These are phyloP conservation scores for Scheffersomyces titani DNA, from an alignment of 1,139 yeast genomes.

Conservation along the genomic window DNA sequence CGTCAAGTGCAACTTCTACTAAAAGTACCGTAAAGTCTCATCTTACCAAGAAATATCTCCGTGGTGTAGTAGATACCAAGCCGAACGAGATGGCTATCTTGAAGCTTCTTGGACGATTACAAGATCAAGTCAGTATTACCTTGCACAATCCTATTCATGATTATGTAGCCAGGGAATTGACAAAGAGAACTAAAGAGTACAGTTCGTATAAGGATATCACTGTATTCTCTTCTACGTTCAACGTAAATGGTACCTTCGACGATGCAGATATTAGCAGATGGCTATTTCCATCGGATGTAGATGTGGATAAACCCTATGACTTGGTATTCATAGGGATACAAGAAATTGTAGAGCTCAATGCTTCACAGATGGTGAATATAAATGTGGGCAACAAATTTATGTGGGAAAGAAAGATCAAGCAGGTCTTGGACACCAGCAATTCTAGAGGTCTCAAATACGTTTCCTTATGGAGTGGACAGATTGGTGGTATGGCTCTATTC, in stretches of 20 bases:
- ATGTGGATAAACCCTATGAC: constrained; percentile 49
- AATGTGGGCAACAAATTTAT: constrained; percentile 69
- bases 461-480: constrained; percentile 79
- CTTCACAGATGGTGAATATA: constrained; percentile 84
- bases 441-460: constrained; percentile 53
- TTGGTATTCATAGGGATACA: constrained; percentile 83
- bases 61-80: constrained; percentile 42
- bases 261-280: constrained; percentile 57
- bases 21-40: constrained; percentile 43
- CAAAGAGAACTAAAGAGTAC: constrained; percentile 49
- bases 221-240: constrained; percentile 68
- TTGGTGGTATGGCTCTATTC: constrained; percentile 88
- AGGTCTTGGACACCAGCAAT: constrained; percentile 49
- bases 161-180: constrained; percentile 57
- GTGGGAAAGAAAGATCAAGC: constrained; percentile 77
- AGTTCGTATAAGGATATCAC: constrained; percentile 52
- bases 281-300: constrained; percentile 49
- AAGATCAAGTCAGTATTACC: constrained; percentile 47
- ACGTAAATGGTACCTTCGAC: constrained; percentile 62
- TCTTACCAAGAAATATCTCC: constrained; percentile 48
- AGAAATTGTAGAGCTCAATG: constrained; percentile 88
- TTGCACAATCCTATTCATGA: constrained; percentile 74
- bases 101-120: constrained; percentile 50
- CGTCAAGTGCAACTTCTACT: constrained; percentile 33
- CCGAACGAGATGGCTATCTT: constrained; percentile 48